Base-by-base conservation (phyloP, 805 yeast genomes). In the Candida nitratophila region DNA sequence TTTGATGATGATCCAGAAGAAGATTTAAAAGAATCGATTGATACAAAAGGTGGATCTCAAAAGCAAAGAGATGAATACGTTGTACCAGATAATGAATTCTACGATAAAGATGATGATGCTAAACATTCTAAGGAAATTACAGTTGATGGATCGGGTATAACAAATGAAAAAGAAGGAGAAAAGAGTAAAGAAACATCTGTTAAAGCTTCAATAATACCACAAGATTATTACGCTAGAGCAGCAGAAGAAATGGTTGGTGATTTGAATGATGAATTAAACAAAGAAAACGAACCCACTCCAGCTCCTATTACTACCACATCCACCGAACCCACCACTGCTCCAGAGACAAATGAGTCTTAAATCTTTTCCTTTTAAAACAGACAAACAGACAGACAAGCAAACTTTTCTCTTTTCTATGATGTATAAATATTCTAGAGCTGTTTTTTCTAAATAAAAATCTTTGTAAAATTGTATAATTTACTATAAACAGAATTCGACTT, bases 21-120 rank as follows among this genome's bases (percentile, higher is more conserved):
- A 63, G 97, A 91, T 61, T 66, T 83, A 0, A 74, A 71, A 37
- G 82, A 74, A 47, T 89, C 95, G 11, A 81, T 78, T 51, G 97
- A 91, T 52, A 86, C 93, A 17, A 78, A 86, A 60, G 97, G 97
- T 34, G 98, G 98, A 2, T 85, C 95, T 0, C 84, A 83, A 57
- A 78, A 76, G 58, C 91, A 91, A 15, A 74, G 93, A 46, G 98
- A 91, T 61, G 80, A 77, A 53, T 71, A 68, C 27, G 70, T 86
- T 41, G 84, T 79, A 51, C 81, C 82, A 2, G 84, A 75, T 40
- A 83, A 81, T 55, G 98, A 91, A 64, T 86, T 79, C 57, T 89
- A 81, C 57, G 87, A 82, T 44, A 77, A 73, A 46, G 83, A 78
- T 37, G 80, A 75, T 49, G 70, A 69, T 49, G 74, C 64, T 15